Base-by-base conservation (phyloP, 345 rosid species). In the Sonneratia caseolaris region DNA sequence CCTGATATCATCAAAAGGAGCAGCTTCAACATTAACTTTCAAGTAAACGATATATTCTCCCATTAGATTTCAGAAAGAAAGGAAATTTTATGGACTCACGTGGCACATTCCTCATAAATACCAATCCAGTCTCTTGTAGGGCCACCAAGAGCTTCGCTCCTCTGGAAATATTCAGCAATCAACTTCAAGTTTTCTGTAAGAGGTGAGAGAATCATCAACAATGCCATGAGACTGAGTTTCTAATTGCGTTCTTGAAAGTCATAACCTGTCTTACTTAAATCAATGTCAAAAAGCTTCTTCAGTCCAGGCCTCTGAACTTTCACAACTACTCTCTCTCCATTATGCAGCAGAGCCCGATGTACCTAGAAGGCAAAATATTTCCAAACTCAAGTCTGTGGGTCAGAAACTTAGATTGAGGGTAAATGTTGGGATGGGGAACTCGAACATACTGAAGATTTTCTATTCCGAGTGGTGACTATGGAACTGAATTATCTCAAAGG, bases 241-340 rank as follows among this genome's bases (percentile, higher is more conserved):
- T 35, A 62, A 5, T 35, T 62, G 37, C 1, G 1, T 27, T 53
- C 37, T 35, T 27, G 14, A 14, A 32, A 62, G 37, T 62, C 3
- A 8, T n/a, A 38, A 64, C 13, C 47, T 38, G 37, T 73, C 98
- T 85, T 82, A 94, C 97, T 69, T 72, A 94, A 74, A 82, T 94
- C 98, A 68, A 94, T 90, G 81, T 94, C 97, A 56, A 94, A 94
- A 65, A 94, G 97, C 82, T 84, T 91, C 87, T 79, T 91, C 62
- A 90, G 91, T 66, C 97, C 98, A 38, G 97, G 98, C 77, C 98
- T 90, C 79, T 91, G 98, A 51, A 94, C 96, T 83, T 91, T 94
- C 75, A 91, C 83, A 21, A 90, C 95, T 65, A 90, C 97, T 80
- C 86, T 88, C 84, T 91, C 97, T 53, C 98, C 97, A 61, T 87